Conservation (phyloP, 2,329 filamentous ascomycete species). For the Colletotrichum phormii region DNA sequence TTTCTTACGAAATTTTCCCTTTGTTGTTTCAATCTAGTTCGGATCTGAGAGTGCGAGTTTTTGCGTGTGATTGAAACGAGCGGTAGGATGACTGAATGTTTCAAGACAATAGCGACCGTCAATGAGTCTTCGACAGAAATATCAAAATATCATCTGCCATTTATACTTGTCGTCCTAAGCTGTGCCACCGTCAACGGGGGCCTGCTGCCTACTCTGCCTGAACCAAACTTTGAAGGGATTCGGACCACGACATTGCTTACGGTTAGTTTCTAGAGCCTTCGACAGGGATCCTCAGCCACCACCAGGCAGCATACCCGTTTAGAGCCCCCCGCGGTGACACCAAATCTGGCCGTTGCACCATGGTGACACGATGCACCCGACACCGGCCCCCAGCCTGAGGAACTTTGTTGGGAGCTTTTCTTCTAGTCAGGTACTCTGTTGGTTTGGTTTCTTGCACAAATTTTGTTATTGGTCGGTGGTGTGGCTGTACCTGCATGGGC, state of each 20-base stretch:
- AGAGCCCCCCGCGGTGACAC: neutral
- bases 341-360: neutral
- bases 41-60: too few species aligned
- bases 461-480: too few species aligned
- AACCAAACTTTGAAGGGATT: neutral
- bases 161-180: neutral
- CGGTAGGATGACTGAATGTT: too few species aligned
- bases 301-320: slow-evolving; percentile 1
- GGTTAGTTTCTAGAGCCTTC: slow-evolving; percentile 25
- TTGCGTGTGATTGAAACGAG: too few species aligned
- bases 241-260: slow-evolving; percentile 1
- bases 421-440: neutral
- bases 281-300: slow-evolving; percentile 9
- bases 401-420: neutral
- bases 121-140: too few species aligned
- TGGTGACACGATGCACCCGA: neutral
- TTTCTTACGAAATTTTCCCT: too few species aligned
- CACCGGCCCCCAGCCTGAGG: neutral
- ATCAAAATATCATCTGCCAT: neutral
- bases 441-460: too few species aligned
- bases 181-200: neutral
- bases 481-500: too few species aligned
- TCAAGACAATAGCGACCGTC: neutral
- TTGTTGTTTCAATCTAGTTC: too few species aligned
- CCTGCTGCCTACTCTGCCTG: slow-evolving; percentile 11